Conservation (phyloP, 768 basidiomycete species). For the Suillus weaverae region DNA sequence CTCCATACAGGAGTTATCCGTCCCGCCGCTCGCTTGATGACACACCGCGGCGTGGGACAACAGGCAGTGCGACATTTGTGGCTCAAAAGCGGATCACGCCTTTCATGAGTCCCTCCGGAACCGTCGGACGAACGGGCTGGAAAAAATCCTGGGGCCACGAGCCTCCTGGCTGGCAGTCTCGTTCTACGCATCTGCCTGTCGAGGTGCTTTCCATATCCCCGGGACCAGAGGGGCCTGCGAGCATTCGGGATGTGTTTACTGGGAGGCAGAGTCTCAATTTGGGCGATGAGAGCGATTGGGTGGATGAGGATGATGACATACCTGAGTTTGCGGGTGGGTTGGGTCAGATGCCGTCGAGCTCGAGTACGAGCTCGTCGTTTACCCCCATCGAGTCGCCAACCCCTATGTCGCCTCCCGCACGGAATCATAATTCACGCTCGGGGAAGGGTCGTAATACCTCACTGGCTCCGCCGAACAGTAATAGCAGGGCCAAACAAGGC, state of each 20-base stretch:
- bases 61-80: slow-evolving; percentile 61
- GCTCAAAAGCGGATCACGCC: slow-evolving; percentile 82
- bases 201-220: slow-evolving; percentile 78
- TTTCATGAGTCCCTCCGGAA: slow-evolving; percentile 57
- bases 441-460: slow-evolving; percentile 30
- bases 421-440: slow-evolving; percentile 43
- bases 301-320: slow-evolving; percentile 81
- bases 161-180: slow-evolving; percentile 81
- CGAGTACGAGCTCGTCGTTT: slow-evolving; percentile 26
- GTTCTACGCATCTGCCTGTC: slow-evolving; percentile 63
- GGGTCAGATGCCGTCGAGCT: slow-evolving; percentile 51
- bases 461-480: slow-evolving; percentile 24
- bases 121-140: slow-evolving; percentile 74
- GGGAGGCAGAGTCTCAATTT: slow-evolving; percentile 56
- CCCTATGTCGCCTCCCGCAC: slow-evolving; percentile 49
- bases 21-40: slow-evolving; percentile 52
- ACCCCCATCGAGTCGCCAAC: slow-evolving; percentile 38
- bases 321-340: slow-evolving; percentile 75
- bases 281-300: slow-evolving; percentile 86
- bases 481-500: slow-evolving; percentile 46
- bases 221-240: slow-evolving; percentile 35
- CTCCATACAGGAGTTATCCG: slow-evolving; percentile 56
- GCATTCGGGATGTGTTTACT: slow-evolving; percentile 80
- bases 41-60: slow-evolving; percentile 38
- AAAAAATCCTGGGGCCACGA: slow-evolving; percentile 89